Evolutionary conservation across 108 stramenopile genomes (phyloP), one percentile per base, ranked within the genome.

Genomic region (Cyclotella baltica): DNA sequence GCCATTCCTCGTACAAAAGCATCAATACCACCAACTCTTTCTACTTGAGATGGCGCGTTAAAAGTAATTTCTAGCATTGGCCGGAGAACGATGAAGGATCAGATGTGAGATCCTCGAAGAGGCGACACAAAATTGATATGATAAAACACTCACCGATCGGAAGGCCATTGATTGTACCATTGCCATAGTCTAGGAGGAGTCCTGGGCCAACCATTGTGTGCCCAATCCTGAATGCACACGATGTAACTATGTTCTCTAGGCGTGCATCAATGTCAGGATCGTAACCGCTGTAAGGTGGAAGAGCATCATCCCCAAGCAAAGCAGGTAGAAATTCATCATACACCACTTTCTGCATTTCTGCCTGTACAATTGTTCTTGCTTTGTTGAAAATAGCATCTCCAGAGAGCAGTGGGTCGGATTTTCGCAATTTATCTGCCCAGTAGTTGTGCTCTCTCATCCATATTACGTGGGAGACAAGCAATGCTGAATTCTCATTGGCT

Each of bases 401-500:
- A 11, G 40, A 34, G 20, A 68, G 57, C 9, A 20, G 18, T 3
- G 59, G 67, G 23, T 63, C 22, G 27, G 35, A 2, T 31, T 18
- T n/a, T 34, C 61, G 50, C 0, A 82, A 8, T 9, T 37, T 15
- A 47, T 71, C 81, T 10, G 77, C 83, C 77, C 68, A 79, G 40
- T 70, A 27, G 37, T 86, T 86, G 56, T 86, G 85, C 31, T 86
- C 85, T 46, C 79, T 47, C 6, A 86, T 27, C 55, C 65, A 86
- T 9, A 86, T 16, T 18, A 69, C 72, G 30, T 82, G 80, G 33
- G 67, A 36, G 2, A 50, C 62, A 10, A 58, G 34, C 25, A 86
- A 43, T 5, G 62, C 81, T 23, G 77, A 46, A 61, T 86, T 80
- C 55, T 77, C 81, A 67, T 86, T 86, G 29, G 68, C 85, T 22